Base-by-base conservation (phyloP, 2,329 filamentous ascomycete species). In the Tolypocladium paradoxum region DNA sequence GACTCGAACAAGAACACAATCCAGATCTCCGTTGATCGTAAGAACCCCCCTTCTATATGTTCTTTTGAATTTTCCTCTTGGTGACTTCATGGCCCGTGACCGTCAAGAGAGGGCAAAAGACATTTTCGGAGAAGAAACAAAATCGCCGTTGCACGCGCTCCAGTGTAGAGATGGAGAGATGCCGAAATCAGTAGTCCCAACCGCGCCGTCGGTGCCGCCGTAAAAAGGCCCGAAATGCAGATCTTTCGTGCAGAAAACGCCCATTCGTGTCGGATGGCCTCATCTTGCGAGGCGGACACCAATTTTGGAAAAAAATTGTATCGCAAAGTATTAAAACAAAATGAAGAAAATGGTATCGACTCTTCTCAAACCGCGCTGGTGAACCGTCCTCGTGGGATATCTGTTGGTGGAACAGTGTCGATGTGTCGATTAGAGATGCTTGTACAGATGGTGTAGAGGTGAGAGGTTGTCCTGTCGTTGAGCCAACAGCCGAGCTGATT, bases 341-440 rank as follows among this genome's bases (percentile, higher is more conserved):
- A 68, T 63, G 16, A 46, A 61, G 58, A 68, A 72, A 67, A 61
- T 74, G 72, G 70, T 74, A 74, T 76, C 72, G 68, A 73, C 70
- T 70, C 70, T 71, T 69, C 67, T 70, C 64, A 62, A 63, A 63
- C 64, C 66, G 71, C 67, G 68, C 70, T 68, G 66, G 59, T 62
- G 56, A 49, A 62, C 64, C 22, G 35, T 68, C 64, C 66, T 68
- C 63, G 62, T 63, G 53, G 55, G 61, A 29, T 61, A 60, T 61
- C 60, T 64, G 62, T 65, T 56, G 65, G 53, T 55, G 52, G 53
- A 56, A 62, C 62, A 60, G 61, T 59, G 59, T 55, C 63, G 64
- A 65, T 72, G 69, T 75, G 70, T 74, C 66, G 70, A 72, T 70
- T 70, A 71, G 70, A 65, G 67, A 70, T 75, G 68, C 75, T 76